Evolutionary conservation across 139 green algal genomes (phyloP), one percentile per base, ranked within the genome.

Genomic region (Picochlorum sp.): DNA sequence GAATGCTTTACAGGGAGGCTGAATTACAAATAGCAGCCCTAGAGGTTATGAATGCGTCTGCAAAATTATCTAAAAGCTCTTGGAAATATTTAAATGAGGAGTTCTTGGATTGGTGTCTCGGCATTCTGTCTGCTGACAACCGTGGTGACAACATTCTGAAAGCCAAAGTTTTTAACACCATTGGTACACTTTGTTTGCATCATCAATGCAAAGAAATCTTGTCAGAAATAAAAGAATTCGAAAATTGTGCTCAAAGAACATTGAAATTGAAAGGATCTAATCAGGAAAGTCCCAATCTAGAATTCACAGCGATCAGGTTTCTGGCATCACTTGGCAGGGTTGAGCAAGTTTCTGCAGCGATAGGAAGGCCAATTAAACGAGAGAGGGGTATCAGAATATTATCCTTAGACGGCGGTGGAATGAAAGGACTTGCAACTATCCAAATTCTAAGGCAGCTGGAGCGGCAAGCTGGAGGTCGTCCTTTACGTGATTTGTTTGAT

Each of bases 321-420:
- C 80, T 95, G 40, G 80, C 84, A 3, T 74, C 89, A 3, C 65
- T 95, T 44, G 87, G 81, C 80, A 41, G 41, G 70, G 8, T 13
- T 59, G 62, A 75, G 82, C 80, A 81, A 8, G 77, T 95, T 49
- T 43, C 70, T 22, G 33, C 64, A 14, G 77, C 85, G 14, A 54
- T 84, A 6, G 77, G 77, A 14, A 39, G 61, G 40, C 67, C 69
- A 18, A 49, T 67, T 14, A 73, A 91, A 20, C 26, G 52, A 4
- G 70, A 78, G 8, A 76, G 85, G 13, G 91, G 91, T 3, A 33
- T 96, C 50, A 81, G 90, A n/a, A 78, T 98, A 20, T 68, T 98
- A 16, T 76, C 80, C 33, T 80, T 98, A 77, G 91, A 97, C 59
- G 90, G 90, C 5, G 90, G 90, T n/a, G 90, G 90, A 63, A 97